Evolutionary conservation across 495 filamentous ascomycete genomes (phyloP), one percentile per base, ranked within the genome.

Genomic region (Talaromyces stipitatus): DNA sequence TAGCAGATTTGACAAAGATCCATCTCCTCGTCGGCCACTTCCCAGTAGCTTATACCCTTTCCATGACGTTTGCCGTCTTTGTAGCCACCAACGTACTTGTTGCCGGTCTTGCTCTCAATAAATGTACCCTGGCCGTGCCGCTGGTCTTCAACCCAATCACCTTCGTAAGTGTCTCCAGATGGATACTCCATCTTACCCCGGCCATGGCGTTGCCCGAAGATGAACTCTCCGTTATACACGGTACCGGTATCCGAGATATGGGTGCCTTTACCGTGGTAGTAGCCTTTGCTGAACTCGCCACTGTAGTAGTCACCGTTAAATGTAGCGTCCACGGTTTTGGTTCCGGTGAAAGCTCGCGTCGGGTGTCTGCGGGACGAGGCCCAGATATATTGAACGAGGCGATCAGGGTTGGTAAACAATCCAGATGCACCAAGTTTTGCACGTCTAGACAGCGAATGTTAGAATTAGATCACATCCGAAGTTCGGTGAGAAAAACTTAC

Each of bases 1-100:
- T 80, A 86, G 68, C 85, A 88, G 52, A 88, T 85, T 59, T 81
- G 76, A 66, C 85, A 87, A 12, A 83, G 64, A 58, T 80, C 70
- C 69, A 78, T 72, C 64, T 85, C 82, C 60, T 85, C 84, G 51
- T 86, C 82, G 16, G 81, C 83, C 11, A 82, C 78, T 58, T 83
- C 76, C 72, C 80, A 85, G 60, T 78, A 75, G 67, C 80, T 85
- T 50, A 80, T 78, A n/a, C 83, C 83, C 59, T 82, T 79, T 28
- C 85, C 85, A 58, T 82, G 77, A 26, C 78, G 72, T 63, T 83
- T 84, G 54, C 82, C 82, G 50, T 81, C 72, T 64, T 82, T 81
- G 72, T 82, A 88, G 20, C 80, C 82, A 12, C 84, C 85, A 3
- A 78, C 78, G 59, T 85, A 88, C 47, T 79, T 79, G 62, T 87